These are phyloP conservation scores for Boletellus ananas DNA, from an alignment of 768 basidiomycete genomes.

Conservation along the genomic window DNA sequence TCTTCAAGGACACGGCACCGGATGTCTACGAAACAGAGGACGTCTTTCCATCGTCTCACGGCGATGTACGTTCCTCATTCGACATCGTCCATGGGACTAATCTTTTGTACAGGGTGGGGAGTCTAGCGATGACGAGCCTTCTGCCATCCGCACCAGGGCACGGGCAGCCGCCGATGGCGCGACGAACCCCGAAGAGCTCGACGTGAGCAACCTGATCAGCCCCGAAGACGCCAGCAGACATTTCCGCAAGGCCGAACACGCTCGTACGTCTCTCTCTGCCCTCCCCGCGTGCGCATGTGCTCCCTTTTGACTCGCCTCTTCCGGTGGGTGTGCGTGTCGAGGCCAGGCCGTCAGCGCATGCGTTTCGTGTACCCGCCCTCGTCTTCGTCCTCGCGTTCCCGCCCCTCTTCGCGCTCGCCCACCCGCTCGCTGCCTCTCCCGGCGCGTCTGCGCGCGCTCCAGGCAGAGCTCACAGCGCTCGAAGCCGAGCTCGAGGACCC, in stretches of 20 bases:
- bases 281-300: neutral
- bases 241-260: conserved; percentile 71
- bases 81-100: neutral
- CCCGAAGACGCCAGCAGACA: conserved; percentile 64
- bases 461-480: conserved; percentile 73
- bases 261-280: conserved; percentile 36
- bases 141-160: conserved; percentile 34
- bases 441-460: conserved; percentile 59
- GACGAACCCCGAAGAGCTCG: conserved; percentile 60
- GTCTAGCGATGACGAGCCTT: conserved; percentile 62
- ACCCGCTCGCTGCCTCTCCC: conserved; percentile 44
- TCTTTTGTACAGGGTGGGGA: conserved; percentile 48
- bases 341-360: conserved; percentile 47
- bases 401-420: conserved; percentile 33
- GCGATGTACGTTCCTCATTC: conserved; percentile 42
- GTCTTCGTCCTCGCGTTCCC: conserved; percentile 34
- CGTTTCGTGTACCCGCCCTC: conserved; percentile 72
- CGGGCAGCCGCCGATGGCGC: conserved; percentile 34
- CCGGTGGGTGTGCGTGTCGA: neutral
- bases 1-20: conserved; percentile 74
- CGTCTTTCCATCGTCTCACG: conserved; percentile 50
- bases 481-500: conserved; percentile 83
- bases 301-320: neutral
- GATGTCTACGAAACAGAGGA: conserved; percentile 94
- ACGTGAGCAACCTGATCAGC: conserved; percentile 58